phyloP scores from a whole-genome alignment of 139 green algal genomes.

The Chlamydomonas applanata region DNA sequence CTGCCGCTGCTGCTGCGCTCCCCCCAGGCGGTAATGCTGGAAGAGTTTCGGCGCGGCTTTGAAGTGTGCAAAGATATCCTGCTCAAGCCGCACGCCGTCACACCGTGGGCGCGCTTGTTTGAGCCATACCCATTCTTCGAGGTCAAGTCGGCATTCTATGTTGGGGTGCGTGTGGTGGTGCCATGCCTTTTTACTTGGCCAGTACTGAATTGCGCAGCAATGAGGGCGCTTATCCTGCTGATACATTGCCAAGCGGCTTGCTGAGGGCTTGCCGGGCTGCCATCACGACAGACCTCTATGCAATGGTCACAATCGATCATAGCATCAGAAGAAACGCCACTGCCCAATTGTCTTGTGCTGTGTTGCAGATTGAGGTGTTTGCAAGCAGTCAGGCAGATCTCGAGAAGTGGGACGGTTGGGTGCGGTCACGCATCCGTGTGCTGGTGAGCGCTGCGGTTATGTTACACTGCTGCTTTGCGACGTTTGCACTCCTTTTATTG shows the following conservation, averaged over 20 bases:
- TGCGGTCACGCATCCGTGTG: conserved; percentile 75
- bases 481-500: neutral
- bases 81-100: conserved; percentile 17
- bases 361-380: conserved; percentile 72
- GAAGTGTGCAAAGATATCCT: conserved; percentile 52
- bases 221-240: neutral
- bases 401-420: conserved; percentile 85
- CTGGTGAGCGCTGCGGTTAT: conserved; percentile 53
- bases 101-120: conserved; percentile 53
- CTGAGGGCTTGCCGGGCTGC: neutral
- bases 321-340: too few species aligned
- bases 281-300: neutral
- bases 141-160: conserved; percentile 5
- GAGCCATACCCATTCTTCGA: conserved; percentile 76
- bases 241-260: neutral
- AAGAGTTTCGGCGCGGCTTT: conserved; percentile 62
- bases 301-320: neutral
- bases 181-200: neutral
- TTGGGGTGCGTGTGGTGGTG: neutral
- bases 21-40: conserved; percentile 37
- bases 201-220: neutral
- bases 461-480: neutral
- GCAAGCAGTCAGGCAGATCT: conserved; percentile 69
- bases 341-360: too few species aligned
- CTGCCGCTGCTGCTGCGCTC: too few species aligned